phyloP scores from a whole-genome alignment of 2,329 filamentous ascomycete species.

The Fusarium newnesense region DNA sequence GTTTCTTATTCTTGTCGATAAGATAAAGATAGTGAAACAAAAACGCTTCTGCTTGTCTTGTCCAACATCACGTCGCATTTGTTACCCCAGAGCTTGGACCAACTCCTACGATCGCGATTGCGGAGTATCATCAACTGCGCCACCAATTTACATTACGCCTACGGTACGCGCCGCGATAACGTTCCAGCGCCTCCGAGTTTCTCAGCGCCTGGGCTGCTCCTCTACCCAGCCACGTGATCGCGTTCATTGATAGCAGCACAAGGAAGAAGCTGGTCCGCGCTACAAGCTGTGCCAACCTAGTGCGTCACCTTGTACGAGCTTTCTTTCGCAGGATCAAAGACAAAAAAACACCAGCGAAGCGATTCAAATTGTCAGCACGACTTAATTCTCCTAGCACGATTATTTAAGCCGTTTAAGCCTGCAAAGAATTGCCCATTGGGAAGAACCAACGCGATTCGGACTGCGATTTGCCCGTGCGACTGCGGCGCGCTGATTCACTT shows the following conservation, averaged over 20 bases:
- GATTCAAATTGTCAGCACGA: not conserved
- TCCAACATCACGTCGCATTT: constrained; percentile 11
- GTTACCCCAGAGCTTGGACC: constrained; percentile 28
- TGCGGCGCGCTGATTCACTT: constrained; percentile 16
- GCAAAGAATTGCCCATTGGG: constrained; percentile 17
- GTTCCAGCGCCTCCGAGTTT: constrained; percentile 23
- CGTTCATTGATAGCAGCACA: constrained; percentile 34
- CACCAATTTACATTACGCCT: constrained; percentile 3
- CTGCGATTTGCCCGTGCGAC: constrained; percentile 27
- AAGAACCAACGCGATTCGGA: constrained; percentile 9
- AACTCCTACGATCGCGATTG: constrained; percentile 28
- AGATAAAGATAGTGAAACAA: constrained; percentile 7
- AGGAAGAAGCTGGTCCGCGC: constrained; percentile 32
- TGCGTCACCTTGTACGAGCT: constrained; percentile 44
- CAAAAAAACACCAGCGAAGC: not conserved
- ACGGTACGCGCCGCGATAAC: constrained; percentile 24
- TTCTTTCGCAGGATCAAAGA: constrained; percentile 20
- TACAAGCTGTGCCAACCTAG: constrained; percentile 33
- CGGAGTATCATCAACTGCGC: constrained; percentile 8
- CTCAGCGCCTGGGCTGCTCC: not conserved
- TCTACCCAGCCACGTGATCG: constrained; percentile 32
- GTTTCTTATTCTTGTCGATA: constrained; percentile 1
- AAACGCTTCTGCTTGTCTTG: not conserved
- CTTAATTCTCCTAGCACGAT: not conserved
- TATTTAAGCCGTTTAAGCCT: not conserved